Percentiles rank a stretch among this genome's conserved stretches.
phyloP scores from a whole-genome alignment of 2,329 filamentous ascomycete genomes.

The Xylariaceae sp. region DNA sequence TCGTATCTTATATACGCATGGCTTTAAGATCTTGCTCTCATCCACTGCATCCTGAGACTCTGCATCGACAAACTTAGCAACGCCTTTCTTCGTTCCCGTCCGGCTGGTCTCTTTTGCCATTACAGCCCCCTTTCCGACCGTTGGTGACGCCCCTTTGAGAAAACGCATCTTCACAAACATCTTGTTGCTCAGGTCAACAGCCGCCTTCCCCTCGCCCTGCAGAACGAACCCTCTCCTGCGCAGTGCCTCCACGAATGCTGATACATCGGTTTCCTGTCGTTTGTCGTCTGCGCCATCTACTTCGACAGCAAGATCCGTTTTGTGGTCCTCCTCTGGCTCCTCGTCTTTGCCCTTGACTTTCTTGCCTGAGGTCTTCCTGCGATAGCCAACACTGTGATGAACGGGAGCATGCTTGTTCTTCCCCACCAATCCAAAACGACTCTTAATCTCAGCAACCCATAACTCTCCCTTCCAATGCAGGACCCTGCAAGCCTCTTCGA shows the following conservation, averaged over 20 bases:
- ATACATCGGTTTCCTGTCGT: constrained; percentile 76
- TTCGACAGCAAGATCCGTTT: constrained; percentile 60
- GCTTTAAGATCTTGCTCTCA: constrained; percentile 71
- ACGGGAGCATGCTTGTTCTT: constrained; percentile 44
- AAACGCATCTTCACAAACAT: constrained; percentile 99
- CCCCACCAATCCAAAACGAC: constrained; percentile 67
- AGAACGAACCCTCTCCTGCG: constrained; percentile 79
- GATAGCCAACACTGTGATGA: constrained; percentile 67
- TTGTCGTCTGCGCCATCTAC: constrained; percentile 64
- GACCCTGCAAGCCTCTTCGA: constrained; percentile 91
- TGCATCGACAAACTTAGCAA: constrained; percentile 55
- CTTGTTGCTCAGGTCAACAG: constrained; percentile 81
- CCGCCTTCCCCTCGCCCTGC: constrained; percentile 54
- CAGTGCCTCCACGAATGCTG: constrained; percentile 80
- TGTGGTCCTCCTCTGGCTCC: constrained; percentile 45
- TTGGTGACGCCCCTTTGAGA: constrained; percentile 72
- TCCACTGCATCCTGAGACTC: constrained; percentile 58
- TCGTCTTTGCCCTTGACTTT: constrained; percentile 42
- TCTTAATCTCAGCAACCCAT: constrained; percentile 97
- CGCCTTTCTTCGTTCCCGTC: constrained; percentile 32
- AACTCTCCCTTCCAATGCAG: constrained; percentile 92
- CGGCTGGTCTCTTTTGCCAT: constrained; percentile 19
- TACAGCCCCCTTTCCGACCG: constrained; percentile 68
- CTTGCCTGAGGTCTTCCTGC: constrained; percentile 44
- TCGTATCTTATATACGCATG: constrained; percentile 91